Evolutionary conservation across 2,329 filamentous ascomycete species (phyloP), one percentile per base, ranked within the genome.

Genomic region (Trichoderma endophyticum): DNA sequence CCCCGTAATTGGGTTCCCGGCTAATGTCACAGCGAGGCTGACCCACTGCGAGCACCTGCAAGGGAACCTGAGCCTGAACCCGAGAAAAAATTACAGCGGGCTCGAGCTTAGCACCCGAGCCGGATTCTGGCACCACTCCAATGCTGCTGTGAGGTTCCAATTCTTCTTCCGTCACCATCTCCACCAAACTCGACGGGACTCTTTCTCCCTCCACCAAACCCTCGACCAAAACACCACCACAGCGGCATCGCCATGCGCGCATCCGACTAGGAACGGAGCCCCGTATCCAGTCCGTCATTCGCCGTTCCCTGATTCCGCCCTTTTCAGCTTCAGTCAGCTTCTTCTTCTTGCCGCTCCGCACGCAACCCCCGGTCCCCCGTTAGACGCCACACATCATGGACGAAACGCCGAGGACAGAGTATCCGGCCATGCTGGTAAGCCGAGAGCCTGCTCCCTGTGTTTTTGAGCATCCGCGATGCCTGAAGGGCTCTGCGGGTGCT

Each of bases 371-470:
- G 34, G 18, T 30, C 39, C n/a, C 39, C 39, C 43, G 24, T 62
- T 48, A 32, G 60, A 28, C 39, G 59, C 28, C 39, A 21, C 24
- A 51, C 57, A 32, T 34, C 68, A 73, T 73, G 71, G 71, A 72
- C n/a, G 71, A 91, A 79, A 88, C 95, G 79, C 91, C 93, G 81
- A 90, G 94, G 83, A 88, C 92, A 82, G 95, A 98, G 83, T 98
- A 98, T 86, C 94, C 95, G 82, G 91, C 91, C 77, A 91, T 98
- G 89, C 91, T 97, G 91, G 95, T 98, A 87, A 87, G 92, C 83
- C 73, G 34, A 18, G 24, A 68, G 8, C 56, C 34, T 71, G 63
- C 21, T 43, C 56, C 59, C 51, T 18, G 32, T 21, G n/a, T 3
- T 24, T 51, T 24, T 12, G 43, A 21, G n/a, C 28, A 15, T 30